Percentiles rank a stretch among this genome's conserved stretches.
Conservation (phyloP, 805 yeast species). For the Cyberlindnera samutprakarnensis region DNA sequence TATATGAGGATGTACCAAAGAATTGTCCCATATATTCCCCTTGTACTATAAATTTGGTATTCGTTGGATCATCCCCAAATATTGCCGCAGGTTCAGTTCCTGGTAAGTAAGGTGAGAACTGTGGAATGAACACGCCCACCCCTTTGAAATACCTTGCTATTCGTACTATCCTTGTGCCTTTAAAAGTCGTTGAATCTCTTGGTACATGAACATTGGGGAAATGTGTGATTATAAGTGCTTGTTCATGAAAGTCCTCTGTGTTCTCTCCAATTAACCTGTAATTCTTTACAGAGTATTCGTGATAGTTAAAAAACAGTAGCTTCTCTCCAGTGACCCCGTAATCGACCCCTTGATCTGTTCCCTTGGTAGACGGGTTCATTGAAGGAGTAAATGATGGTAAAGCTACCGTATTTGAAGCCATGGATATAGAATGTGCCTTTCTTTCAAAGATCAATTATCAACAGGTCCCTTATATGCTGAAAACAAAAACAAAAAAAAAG, state of each 20-base stretch:
- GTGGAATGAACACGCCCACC: conserved; percentile 35
- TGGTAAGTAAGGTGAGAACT: conserved; percentile 46
- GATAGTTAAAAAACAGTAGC: conserved; percentile 55
- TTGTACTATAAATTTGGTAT: conserved; percentile 17
- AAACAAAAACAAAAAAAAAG: too few species aligned
- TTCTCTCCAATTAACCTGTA: conserved; percentile 20
- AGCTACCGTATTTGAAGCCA: too few species aligned
- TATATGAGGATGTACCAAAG: conserved; percentile 46
- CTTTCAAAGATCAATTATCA: too few species aligned
- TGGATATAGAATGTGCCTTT: too few species aligned
- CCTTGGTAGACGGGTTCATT: conserved; percentile 15
- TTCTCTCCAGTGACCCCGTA: not conserved
- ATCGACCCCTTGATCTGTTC: conserved; percentile 17
- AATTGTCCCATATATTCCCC: conserved; percentile 34
- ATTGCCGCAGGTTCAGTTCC: conserved; percentile 62
- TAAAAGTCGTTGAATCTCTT: conserved; percentile 22
- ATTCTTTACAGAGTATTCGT: conserved; percentile 42
- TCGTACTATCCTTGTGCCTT: conserved; percentile 50
- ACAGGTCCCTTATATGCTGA: too few species aligned
- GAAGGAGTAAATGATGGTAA: too few species aligned
- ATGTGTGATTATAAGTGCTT: conserved; percentile 48
- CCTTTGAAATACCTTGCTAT: conserved; percentile 46
- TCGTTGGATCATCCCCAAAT: conserved; percentile 8
- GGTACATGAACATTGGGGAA: conserved; percentile 52
- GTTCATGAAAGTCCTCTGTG: conserved; percentile 23